phyloP scores from a whole-genome alignment of 2,329 filamentous ascomycete species.

The Cryphonectria carpinicola region DNA sequence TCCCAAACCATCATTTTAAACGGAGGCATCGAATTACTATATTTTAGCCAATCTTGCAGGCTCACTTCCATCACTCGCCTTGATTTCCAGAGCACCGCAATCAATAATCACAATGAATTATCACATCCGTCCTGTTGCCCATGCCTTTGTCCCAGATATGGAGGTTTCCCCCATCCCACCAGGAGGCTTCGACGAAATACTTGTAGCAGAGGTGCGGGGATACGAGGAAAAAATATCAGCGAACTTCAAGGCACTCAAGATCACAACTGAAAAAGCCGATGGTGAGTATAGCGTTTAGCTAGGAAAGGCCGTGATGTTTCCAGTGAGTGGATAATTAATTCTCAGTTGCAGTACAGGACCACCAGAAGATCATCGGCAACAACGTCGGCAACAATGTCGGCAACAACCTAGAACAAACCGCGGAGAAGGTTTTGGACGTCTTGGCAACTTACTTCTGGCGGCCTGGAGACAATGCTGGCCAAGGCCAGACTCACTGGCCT shows the following conservation, averaged over 20 bases:
- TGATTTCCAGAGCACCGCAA: background rate
- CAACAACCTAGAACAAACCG: background rate
- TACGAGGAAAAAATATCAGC: background rate
- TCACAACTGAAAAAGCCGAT: background rate
- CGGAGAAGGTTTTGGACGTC: background rate
- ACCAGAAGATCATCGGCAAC: background rate
- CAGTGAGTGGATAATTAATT: background rate
- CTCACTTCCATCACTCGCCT: background rate
- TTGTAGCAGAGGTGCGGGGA: background rate
- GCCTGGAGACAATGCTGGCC: background rate
- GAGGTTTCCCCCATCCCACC: background rate
- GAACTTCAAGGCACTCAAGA: background rate
- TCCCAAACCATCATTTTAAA: background rate
- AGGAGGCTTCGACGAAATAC: background rate
- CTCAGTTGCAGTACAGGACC: background rate
- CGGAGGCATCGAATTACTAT: background rate
- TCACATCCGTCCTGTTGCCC: background rate
- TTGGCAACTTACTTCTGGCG: constrained; percentile 2
- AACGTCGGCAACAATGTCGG: background rate
- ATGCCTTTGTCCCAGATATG: background rate
- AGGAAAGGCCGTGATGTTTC: background rate
- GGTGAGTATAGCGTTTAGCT: background rate
- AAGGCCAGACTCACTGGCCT: background rate
- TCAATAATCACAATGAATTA: background rate
- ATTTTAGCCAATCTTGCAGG: background rate